Evolutionary conservation across 331 rosid species (phyloP), one percentile per base, ranked within the genome.

Genomic region (Cydonia oblonga): DNA sequence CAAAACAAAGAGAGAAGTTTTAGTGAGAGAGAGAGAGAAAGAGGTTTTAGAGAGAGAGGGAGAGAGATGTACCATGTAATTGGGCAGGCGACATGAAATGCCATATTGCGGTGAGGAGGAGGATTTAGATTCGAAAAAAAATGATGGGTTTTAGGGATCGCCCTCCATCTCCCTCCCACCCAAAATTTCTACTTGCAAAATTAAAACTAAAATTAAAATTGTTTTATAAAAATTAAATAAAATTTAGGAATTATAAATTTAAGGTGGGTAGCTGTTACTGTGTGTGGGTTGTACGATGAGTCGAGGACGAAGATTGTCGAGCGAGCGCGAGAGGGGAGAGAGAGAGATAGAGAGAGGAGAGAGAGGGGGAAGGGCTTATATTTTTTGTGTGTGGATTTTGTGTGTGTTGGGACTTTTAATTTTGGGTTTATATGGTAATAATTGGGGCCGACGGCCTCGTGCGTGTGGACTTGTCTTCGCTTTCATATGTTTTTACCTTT

Each of bases 11-110:
- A 77, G 70, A 67, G 24, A 58, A 24, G 40, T 57, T 51, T 15
- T 2, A 53, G 70, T 28, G 19, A 66, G 58, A 58, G 54, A 60
- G 46, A 49, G 77, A 66, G 69, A 64, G 44, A 11, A n/a, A 52
- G 72, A 33, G 28, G n/a, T n/a, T n/a, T n/a, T n/a, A 20, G 62
- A 35, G 35, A 78, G 38, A 25, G 4, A 24, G 5, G 16, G 38
- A 71, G 60, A 61, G 40, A 7, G 28, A 11, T 20, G 56, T 85
- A 92, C 99, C 96, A 89, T 81, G 99, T 95, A 89, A 95, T 91
- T 91, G 99, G 97, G 84, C 99, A 95, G 83, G 96, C 99, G 73
- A 95, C 93, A 92, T 95, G 99, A 95, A 95, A 95, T 87, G 99
- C 97, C 99, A 95, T 93, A 79, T 89, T 87, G 95, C 79, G 80